Evolutionary conservation across 495 filamentous ascomycete genomes (phyloP).

Genomic region (Thermothielavioides terrestris): DNA sequence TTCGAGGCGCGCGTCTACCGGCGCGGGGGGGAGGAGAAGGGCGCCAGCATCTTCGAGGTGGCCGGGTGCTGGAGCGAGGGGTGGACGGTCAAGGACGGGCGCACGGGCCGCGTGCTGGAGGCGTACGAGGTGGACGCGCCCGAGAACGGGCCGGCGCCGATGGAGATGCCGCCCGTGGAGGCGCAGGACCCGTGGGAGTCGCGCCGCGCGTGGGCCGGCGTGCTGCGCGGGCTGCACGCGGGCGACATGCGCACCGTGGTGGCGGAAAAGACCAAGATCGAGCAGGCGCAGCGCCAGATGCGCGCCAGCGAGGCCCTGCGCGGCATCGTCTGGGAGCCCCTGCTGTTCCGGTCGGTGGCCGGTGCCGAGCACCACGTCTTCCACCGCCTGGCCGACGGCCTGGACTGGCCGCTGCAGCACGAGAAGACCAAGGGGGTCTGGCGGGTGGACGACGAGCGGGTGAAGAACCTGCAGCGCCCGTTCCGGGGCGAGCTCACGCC

Average conservation of each 20-base stretch:
- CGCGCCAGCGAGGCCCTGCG: conserved; percentile 52
- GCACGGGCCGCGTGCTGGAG: conserved; percentile 25
- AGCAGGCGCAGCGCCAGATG: conserved; percentile 45
- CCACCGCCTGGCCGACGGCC: conserved; percentile 17
- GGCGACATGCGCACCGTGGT: conserved; percentile 31
- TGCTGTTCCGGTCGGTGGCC: conserved; percentile 30
- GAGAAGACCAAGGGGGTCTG: conserved; percentile 32
- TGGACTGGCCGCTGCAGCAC: conserved; percentile 11
- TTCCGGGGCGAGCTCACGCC: conserved; percentile 24
- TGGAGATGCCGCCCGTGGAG: conserved; percentile 18
- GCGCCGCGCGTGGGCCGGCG: conserved; percentile 33
- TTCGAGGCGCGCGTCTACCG: conserved; percentile 23
- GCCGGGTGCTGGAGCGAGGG: conserved; percentile 35
- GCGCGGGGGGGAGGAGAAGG: conserved; percentile 10
- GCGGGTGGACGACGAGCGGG: conserved; percentile 15
- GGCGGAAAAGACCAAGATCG: conserved; percentile 30
- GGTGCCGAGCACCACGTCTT: conserved; percentile 22
- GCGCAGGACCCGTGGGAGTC: conserved; percentile 39
- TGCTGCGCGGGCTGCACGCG: conserved; percentile 21
- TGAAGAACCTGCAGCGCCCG: conserved; percentile 17
- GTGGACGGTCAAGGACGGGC: conserved; percentile 29
- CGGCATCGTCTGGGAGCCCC: conserved; percentile 51
- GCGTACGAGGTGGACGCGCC: conserved; percentile 23
- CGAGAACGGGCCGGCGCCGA: conserved; percentile 20
- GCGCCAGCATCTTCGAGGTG: conserved; percentile 23